Evolutionary conservation across 2,329 filamentous ascomycete species (phyloP), one percentile per base, ranked within the genome.

Genomic region (Hypoxylon sp.): DNA sequence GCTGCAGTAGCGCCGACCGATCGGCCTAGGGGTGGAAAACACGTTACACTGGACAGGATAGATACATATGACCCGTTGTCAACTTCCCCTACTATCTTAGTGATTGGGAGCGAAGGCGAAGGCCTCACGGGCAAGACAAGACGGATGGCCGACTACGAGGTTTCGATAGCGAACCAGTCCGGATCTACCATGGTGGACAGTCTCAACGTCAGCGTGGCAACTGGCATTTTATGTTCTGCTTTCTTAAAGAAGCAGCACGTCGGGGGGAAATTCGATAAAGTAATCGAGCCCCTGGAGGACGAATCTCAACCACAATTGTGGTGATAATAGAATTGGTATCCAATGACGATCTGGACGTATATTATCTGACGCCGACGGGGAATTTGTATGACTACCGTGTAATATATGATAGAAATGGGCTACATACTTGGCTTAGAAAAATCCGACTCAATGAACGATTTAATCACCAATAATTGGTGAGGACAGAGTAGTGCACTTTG

Each of bases 171-270:
- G 71, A 87, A 78, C 78, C 86, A 78, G 78, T 81, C 71, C 70
- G 85, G 79, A 45, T 83, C 74, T 77, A 86, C 75, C 77, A 89
- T 72, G 77, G 89, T 99, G 2, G 95, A 98, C 79, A 97, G 94
- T 78, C 81, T 99, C 78, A 98, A 99, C 77, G 96, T 98, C 41
- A 93, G 93, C 76, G 94, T 97, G 19, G 95, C 96, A 1, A 89
- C 93, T 5, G 93, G 89, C 0, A 82, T 98, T 52, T 81, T 98
- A 55, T 90, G 90, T 68, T 86, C 90, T 69, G 84, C 90, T 0
- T 93, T 96, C 75, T 77, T 93, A 74, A 85, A 81, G 74, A 79
- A 81, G 55, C 75, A 75, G 51, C 63, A 68, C 30, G 38, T 65
- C 3, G 67, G 63, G 36, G 57, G 74, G 11, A 68, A 72, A 52